phyloP scores from a whole-genome alignment of 108 stramenopile species.

The Pseudonitzschia delicatissima region DNA sequence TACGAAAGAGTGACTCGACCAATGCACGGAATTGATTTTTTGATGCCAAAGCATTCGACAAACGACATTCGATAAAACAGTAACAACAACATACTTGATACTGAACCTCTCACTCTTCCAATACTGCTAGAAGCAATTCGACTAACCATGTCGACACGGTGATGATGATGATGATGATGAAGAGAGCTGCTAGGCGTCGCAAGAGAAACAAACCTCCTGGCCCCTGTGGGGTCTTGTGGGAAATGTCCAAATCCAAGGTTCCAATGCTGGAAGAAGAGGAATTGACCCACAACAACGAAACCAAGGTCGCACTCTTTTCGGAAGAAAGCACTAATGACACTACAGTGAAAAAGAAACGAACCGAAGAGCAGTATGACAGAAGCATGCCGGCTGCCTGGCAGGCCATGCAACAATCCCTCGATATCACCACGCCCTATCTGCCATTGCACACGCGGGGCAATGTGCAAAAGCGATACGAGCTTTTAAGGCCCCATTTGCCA shows the following conservation, averaged over 20 bases:
- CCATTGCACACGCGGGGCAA: slow-evolving; percentile 2
- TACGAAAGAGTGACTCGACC: too few relatives aligned
- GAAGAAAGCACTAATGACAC: not conserved
- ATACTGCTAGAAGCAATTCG: too few relatives aligned
- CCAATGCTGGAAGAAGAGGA: not conserved
- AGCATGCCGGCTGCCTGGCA: slow-evolving; percentile 40
- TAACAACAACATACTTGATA: too few relatives aligned
- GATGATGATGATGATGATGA: too few relatives aligned
- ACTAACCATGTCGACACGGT: not conserved
- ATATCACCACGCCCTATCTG: slow-evolving; percentile 32
- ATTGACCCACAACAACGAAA: not conserved
- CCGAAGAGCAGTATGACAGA: too few relatives aligned
- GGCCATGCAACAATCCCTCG: slow-evolving; percentile 33
- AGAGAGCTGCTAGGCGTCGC: slow-evolving; percentile 39
- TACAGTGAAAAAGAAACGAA: slow-evolving; percentile 17
- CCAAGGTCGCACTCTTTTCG: not conserved
- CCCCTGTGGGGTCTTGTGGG: slow-evolving; percentile 46
- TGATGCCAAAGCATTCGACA: too few relatives aligned
- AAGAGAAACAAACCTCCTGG: slow-evolving; percentile 48
- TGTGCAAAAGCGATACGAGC: slow-evolving; percentile 18
- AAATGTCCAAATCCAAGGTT: too few relatives aligned
- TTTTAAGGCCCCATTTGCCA: slow-evolving; percentile 30
- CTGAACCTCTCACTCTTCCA: too few relatives aligned
- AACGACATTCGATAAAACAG: too few relatives aligned
- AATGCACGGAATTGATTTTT: too few relatives aligned